Base-by-base conservation (phyloP, 306 rosid genomes). In the Quercus glauca region DNA sequence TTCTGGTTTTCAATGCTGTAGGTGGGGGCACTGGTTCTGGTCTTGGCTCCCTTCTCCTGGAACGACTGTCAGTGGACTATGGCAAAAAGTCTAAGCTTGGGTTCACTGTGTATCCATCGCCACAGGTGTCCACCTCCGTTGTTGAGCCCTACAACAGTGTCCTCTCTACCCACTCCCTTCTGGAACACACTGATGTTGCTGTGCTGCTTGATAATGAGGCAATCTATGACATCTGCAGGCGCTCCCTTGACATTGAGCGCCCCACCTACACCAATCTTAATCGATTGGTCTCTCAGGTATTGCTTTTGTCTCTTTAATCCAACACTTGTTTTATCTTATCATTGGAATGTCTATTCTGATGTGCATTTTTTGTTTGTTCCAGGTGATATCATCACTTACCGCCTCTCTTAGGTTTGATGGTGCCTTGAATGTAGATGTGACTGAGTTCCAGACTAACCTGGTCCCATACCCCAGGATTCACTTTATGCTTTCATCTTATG, bases 101-200 rank as follows among this genome's bases (percentile, higher is more conserved):
- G 23, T 91, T 91, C 82, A 91, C 93, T 12, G 97, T 91, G 51
- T 91, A 91, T 63, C 97, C 97, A 2, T 91, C 97, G 4, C 97
- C 97, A 0, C 93, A 91, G 76, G 97, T 91, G 33, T 91, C 94
- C 58, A 91, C 97, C 58, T 91, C 97, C 69, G 94, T 89, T 61
- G 97, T 91, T 82, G 97, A 91, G 90, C 97, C 97, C 69, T 91
- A 91, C 86, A 91, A 89, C 84, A 91, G 97, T 80, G 97, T 91
- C 55, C 94, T 91, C 23, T 91, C 97, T 2, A 91, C 97, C 21
- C 97, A 91, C 78, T 91, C 97, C 73, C 97, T 91, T 29, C 55
- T 91, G 75, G 94, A 91, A 79, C 97, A 91, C 81, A 91, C 97
- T 4, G 97, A 91, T 73, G 97, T 91, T 75, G 89, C 97, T 74